Conservation (phyloP, 768 basidiomycete genomes). For the Pluteus cervinus region DNA sequence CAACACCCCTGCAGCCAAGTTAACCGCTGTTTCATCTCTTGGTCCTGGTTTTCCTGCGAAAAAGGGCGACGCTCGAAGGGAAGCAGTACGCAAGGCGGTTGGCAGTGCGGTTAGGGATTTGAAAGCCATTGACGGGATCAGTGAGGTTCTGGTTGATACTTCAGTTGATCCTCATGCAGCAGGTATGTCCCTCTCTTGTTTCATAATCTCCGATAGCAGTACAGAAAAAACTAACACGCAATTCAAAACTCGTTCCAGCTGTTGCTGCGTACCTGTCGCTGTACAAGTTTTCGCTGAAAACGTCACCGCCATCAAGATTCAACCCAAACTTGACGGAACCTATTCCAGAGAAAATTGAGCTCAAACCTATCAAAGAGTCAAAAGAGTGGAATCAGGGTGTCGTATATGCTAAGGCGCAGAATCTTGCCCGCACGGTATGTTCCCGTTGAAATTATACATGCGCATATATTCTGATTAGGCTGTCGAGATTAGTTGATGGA, state of each 20-base stretch:
- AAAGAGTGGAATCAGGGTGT: constrained; percentile 70
- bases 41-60: constrained; percentile 48
- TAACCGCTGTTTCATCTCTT: constrained; percentile 53
- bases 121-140: constrained; percentile 54
- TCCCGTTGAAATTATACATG: background rate
- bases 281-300: constrained; percentile 78
- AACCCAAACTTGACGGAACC: constrained; percentile 53
- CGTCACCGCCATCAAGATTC: constrained; percentile 58
- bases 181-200: constrained; percentile 53
- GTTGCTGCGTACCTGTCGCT: constrained; percentile 72
- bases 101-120: constrained; percentile 70
- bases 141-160: constrained; percentile 58
- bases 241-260: too few relatives aligned
- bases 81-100: constrained; percentile 63
- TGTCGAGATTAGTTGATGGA: constrained; percentile 83
- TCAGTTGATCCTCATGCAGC: constrained; percentile 71
- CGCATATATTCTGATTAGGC: constrained; percentile 2
- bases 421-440: constrained; percentile 69
- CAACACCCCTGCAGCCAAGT: constrained; percentile 38
- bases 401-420: constrained; percentile 72
- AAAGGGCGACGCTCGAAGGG: constrained; percentile 43
- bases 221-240: too few relatives aligned
- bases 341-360: constrained; percentile 40
- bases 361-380: constrained; percentile 41
- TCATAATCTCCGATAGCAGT: too few relatives aligned